Evolutionary conservation across 805 yeast species (phyloP).

Genomic region (Saccharomyces eubayanus): DNA sequence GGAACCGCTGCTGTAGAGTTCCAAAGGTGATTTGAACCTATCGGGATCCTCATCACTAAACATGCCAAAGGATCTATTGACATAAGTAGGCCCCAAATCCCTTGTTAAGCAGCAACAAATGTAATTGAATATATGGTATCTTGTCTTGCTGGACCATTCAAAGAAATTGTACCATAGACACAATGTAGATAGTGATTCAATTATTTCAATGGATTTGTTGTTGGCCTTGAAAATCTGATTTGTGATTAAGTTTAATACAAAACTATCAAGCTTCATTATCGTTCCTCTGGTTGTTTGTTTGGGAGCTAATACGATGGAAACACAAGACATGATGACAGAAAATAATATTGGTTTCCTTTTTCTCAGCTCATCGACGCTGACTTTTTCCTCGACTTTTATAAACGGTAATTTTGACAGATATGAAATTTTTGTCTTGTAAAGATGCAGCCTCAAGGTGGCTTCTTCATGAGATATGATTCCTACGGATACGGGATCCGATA

Average conservation of each 20-base stretch:
- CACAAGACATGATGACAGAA: conserved; percentile 53
- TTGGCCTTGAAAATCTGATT: conserved; percentile 63
- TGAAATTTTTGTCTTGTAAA: conserved; percentile 43
- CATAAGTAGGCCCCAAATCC: conserved; percentile 65
- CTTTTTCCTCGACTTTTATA: conserved; percentile 41
- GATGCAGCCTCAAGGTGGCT: conserved; percentile 44
- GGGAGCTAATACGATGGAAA: conserved; percentile 38
- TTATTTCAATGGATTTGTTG: conserved; percentile 56
- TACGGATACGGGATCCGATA: conserved; percentile 46
- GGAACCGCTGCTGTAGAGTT: conserved; percentile 16
- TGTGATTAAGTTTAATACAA: conserved; percentile 42
- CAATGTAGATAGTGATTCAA: conserved; percentile 52
- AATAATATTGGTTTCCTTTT: conserved; percentile 51
- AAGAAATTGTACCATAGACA: conserved; percentile 80
- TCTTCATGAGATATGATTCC: conserved; percentile 54
- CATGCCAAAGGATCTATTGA: conserved; percentile 33
- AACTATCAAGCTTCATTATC: conserved; percentile 43
- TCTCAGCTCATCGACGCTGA: conserved; percentile 42
- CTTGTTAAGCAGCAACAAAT: conserved; percentile 60
- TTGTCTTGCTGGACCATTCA: conserved; percentile 69
- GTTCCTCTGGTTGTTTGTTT: conserved; percentile 31
- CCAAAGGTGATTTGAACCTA: conserved; percentile 13
- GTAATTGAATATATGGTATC: conserved; percentile 61
- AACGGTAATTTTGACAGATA: conserved; percentile 41
- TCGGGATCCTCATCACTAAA: conserved; percentile 16